phyloP scores from a whole-genome alignment of 2,329 filamentous ascomycete genomes.

The Emergomyces africanus region DNA sequence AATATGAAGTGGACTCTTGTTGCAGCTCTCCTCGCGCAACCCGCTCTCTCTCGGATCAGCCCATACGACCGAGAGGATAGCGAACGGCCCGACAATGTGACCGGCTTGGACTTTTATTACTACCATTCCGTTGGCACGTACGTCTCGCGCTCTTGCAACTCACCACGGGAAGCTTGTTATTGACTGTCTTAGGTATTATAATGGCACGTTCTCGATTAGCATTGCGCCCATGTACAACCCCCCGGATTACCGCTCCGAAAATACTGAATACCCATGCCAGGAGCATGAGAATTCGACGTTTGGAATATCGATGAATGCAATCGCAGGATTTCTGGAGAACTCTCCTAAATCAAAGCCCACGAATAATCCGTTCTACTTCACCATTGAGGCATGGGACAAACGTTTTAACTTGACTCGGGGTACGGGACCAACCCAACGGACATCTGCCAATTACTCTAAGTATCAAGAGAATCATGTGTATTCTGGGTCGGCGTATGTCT shows the following conservation, averaged over 20 bases:
- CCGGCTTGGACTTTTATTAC: neutral
- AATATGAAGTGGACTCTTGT: neutral
- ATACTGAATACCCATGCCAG: neutral
- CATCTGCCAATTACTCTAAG: neutral
- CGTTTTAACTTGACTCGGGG: neutral
- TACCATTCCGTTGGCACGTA: neutral
- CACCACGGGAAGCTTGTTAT: neutral
- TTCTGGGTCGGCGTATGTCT: neutral
- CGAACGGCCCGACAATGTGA: neutral
- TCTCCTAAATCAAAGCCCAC: neutral
- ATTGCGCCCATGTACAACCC: neutral
- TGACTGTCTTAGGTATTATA: neutral
- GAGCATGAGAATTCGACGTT: neutral
- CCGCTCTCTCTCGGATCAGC: neutral
- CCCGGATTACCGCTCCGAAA: neutral
- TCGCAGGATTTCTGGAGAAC: neutral
- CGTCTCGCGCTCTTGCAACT: neutral
- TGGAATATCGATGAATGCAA: neutral
- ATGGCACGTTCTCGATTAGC: neutral
- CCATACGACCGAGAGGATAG: neutral
- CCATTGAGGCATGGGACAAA: neutral
- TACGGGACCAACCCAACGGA: neutral
- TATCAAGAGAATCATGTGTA: neutral
- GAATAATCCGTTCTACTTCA: neutral
- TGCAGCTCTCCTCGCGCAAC: neutral